These are phyloP conservation scores for Talaromyces pinophilus DNA, from an alignment of 2,329 filamentous ascomycete genomes.

Conservation along the genomic window DNA sequence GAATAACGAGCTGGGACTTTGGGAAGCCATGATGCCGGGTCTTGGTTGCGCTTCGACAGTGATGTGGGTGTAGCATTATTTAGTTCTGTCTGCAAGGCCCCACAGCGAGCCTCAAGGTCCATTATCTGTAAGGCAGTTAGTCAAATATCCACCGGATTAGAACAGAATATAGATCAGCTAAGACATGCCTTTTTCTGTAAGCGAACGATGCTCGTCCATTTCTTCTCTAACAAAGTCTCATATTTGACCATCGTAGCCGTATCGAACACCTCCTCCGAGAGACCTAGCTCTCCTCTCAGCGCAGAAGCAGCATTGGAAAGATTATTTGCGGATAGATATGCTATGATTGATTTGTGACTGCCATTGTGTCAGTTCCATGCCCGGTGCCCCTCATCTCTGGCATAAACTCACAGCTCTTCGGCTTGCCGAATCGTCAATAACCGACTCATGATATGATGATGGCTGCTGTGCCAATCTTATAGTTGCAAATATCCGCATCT, in stretches of 20 bases:
- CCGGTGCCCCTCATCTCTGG: not conserved
- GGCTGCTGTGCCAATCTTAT: slow-evolving; percentile 18
- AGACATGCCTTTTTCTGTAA: slow-evolving; percentile 82
- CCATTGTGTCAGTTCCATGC: slow-evolving; percentile 3
- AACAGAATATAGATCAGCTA: slow-evolving; percentile 20
- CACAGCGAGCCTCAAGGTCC: slow-evolving; percentile 79
- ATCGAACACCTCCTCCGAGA: slow-evolving; percentile 63
- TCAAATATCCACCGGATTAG: too few relatives aligned
- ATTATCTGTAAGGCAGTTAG: slow-evolving; percentile 66
- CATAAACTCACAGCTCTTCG: slow-evolving; percentile 74
- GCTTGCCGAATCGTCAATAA: slow-evolving; percentile 78
- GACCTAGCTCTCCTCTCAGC: slow-evolving; percentile 75
- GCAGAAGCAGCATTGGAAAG: slow-evolving; percentile 69
- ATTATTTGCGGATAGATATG: slow-evolving; percentile 76
- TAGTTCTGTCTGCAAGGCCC: slow-evolving; percentile 75
- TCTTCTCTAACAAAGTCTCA: slow-evolving; percentile 91
- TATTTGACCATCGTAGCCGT: slow-evolving; percentile 87
- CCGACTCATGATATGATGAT: slow-evolving; percentile 61
- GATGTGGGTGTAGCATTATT: slow-evolving; percentile 80
- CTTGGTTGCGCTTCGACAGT: slow-evolving; percentile 75
- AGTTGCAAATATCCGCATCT: not conserved
- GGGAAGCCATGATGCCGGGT: slow-evolving; percentile 86
- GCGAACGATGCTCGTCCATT: slow-evolving; percentile 94
- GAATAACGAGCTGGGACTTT: slow-evolving; percentile 76
- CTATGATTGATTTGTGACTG: slow-evolving; percentile 87